phyloP scores from a whole-genome alignment of 2,329 filamentous ascomycete genomes.

The Dendrostoma leiphaemia region DNA sequence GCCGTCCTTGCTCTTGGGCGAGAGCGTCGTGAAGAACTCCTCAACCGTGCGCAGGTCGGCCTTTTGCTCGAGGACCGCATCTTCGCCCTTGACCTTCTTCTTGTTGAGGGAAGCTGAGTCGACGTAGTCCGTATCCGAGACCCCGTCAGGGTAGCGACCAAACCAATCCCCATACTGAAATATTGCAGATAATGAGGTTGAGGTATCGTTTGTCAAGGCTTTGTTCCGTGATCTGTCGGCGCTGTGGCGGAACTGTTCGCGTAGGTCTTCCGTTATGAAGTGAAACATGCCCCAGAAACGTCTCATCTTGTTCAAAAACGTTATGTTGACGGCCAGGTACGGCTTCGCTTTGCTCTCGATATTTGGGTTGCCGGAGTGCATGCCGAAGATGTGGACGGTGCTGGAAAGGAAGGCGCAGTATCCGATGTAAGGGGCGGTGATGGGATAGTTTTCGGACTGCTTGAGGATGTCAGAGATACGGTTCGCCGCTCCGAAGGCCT shows the following conservation, averaged over 20 bases:
- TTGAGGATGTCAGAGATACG: conserved; percentile 81
- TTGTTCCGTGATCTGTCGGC: conserved; percentile 77
- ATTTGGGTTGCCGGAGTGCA: conserved; percentile 78
- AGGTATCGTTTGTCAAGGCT: conserved; percentile 25
- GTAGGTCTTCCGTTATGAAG: conserved; percentile 90
- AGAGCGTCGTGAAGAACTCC: conserved; percentile 85
- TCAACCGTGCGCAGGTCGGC: conserved; percentile 90
- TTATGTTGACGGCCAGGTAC: conserved; percentile 83
- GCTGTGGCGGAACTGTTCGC: conserved; percentile 81
- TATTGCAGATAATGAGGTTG: conserved; percentile 58
- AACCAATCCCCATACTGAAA: conserved; percentile 99
- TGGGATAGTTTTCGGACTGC: conserved; percentile 69
- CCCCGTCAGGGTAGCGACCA: conserved; percentile 87
- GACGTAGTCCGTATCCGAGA: conserved; percentile 79
- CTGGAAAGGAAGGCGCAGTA: conserved; percentile 94
- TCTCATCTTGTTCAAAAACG: conserved; percentile 92
- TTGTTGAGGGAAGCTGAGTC: conserved; percentile 66
- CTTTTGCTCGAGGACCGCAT: conserved; percentile 85
- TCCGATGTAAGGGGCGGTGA: conserved; percentile 89
- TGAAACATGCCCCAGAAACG: conserved; percentile 98
- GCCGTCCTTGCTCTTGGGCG: conserved; percentile 52
- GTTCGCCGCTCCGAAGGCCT: conserved; percentile 80
- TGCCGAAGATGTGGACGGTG: conserved; percentile 89
- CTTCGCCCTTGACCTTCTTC: conserved; percentile 76
- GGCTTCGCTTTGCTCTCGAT: conserved; percentile 78